phyloP scores from a whole-genome alignment of 2,329 filamentous ascomycete species.

The Fusarium goolgardi region DNA sequence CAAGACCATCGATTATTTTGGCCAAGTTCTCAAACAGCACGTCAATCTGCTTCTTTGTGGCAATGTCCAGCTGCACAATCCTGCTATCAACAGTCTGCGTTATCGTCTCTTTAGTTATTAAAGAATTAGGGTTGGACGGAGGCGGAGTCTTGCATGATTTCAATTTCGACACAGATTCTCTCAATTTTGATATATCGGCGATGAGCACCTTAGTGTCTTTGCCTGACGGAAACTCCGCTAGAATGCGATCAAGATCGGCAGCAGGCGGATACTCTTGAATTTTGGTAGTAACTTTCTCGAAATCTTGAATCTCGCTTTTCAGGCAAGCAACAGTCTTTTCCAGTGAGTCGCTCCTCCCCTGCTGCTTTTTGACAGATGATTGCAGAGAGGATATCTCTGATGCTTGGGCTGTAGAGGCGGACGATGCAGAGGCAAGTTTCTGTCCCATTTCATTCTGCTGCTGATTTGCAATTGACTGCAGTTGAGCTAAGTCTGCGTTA shows the following conservation, averaged over 20 bases:
- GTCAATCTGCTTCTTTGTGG: constrained; percentile 12
- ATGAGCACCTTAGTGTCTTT: constrained; percentile 15
- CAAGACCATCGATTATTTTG: constrained; percentile 40
- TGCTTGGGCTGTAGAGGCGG: background rate
- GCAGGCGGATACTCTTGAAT: constrained; percentile 16
- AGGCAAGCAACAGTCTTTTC: constrained; percentile 12
- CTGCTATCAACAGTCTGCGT: constrained; percentile 17
- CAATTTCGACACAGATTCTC: constrained; percentile 1
- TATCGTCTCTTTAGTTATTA: constrained; percentile 22
- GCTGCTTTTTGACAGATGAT: background rate
- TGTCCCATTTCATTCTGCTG: background rate
- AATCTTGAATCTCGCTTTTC: constrained; percentile 3
- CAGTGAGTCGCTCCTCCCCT: constrained; percentile 8
- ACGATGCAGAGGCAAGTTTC: background rate
- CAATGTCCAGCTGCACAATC: constrained; percentile 17
- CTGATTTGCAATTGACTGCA: background rate
- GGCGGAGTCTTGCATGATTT: constrained; percentile 2
- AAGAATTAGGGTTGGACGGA: background rate
- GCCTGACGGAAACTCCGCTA: constrained; percentile 20
- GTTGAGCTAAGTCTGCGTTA: background rate
- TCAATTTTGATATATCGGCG: constrained; percentile 13
- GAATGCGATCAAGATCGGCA: constrained; percentile 3
- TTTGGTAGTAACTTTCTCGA: constrained; percentile 4
- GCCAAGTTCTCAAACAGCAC: constrained; percentile 30
- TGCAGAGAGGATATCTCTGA: constrained; percentile 9